These are phyloP conservation scores for Lasiosphaeriaceae sp. DNA, from an alignment of 495 filamentous ascomycete genomes.

Conservation along the genomic window DNA sequence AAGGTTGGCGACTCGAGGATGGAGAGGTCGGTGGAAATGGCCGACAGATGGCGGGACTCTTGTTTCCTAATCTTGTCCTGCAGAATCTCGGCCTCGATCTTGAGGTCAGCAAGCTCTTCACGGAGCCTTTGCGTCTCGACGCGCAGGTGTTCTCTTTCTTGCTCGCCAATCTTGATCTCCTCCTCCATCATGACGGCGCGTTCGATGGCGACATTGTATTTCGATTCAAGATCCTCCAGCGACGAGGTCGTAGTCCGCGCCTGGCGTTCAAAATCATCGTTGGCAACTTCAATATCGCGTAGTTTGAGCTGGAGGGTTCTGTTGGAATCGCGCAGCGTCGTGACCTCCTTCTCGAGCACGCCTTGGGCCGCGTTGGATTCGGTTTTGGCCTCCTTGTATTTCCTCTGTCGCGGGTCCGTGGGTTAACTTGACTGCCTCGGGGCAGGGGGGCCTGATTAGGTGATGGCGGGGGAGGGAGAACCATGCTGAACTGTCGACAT, in stretches of 20 bases:
- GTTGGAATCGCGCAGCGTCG: conserved; percentile 77
- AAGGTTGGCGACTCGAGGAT: conserved; percentile 52
- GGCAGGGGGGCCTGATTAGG: neutral
- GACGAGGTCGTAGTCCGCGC: conserved; percentile 91
- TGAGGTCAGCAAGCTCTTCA: conserved; percentile 87
- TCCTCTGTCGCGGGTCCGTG: conserved; percentile 55
- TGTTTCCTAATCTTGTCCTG: conserved; percentile 81
- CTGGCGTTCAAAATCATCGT: conserved; percentile 97
- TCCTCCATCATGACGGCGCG: conserved; percentile 89
- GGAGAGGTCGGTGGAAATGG: conserved; percentile 49
- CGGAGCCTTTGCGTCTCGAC: conserved; percentile 85
- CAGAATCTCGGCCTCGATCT: conserved; percentile 90
- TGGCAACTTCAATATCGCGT: conserved; percentile 93
- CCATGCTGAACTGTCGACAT: conserved; percentile 22
- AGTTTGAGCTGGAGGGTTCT: conserved; percentile 75
- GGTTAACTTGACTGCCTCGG: conserved; percentile 16
- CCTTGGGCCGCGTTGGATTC: conserved; percentile 82
- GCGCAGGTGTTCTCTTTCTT: conserved; percentile 80
- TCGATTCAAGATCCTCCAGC: conserved; percentile 93
- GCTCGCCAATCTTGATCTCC: conserved; percentile 83
- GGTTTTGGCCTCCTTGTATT: conserved; percentile 90
- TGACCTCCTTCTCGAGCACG: conserved; percentile 91
- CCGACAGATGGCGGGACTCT: conserved; percentile 48
- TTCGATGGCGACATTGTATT: conserved; percentile 93
- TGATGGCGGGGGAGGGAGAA: neutral